Evolutionary conservation across 129 eudicot genomes (phyloP), one percentile per base, ranked within the genome.

Genomic region (Flaveria linearis): DNA sequence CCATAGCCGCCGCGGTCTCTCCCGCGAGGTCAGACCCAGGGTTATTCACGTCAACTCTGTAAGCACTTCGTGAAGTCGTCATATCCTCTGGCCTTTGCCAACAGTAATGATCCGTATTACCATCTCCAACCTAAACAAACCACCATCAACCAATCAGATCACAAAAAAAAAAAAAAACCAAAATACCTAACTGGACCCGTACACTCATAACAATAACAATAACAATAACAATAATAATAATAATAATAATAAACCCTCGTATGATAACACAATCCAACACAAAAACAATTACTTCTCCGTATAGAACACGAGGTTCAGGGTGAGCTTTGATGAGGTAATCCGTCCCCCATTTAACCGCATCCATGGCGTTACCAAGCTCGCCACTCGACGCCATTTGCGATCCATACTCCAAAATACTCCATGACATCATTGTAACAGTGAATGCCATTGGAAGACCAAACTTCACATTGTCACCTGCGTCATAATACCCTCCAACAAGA

Each of bases 21-120:
- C 97, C 97, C 73, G 99, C 97, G 7, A 94, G 92, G 75, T 94
- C 99, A 4, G 99, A 94, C 20, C 99, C 99, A 1, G 97, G 99
- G 55, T 85, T 80, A 62, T 86, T 87, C 5, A 88, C 90, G 69
- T 94, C 99, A 42, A 94, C 84, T 69, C 78, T 81, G 75, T 94
- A 94, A 30, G 99, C 99, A 25, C 89, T 84, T 9, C 99, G 80
- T 18, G 96, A 92, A 4, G 99, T 94, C 9, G 96, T 91, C 99
- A 94, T 94, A 71, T 94, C 99, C 85, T 94, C 99, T 0, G 99
- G 97, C 68, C 99, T 86, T 82, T 95, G 99, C 99, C 99, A 95
- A 63, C 99, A 95, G 76, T 82, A 95, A 72, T 95, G 99, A 83
- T 95, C 99, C 68, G 97, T 88, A 84, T 87, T 87, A 12, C 99